These are phyloP conservation scores for Xylariaceae sp. DNA, from an alignment of 2,329 filamentous ascomycete species.

Conservation along the genomic window DNA sequence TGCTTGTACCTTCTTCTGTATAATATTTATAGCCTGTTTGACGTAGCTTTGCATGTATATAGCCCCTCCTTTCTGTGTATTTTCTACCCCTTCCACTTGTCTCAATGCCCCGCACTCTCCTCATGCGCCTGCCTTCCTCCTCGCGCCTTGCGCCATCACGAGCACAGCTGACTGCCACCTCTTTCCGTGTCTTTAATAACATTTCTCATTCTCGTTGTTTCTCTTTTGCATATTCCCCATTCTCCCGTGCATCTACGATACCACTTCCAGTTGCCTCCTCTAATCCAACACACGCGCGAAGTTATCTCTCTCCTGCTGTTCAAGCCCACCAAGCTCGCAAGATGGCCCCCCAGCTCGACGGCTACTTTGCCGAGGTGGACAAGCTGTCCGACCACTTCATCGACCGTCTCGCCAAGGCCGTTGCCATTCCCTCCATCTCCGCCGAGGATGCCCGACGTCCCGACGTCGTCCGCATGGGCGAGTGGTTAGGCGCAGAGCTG, in stretches of 20 bases:
- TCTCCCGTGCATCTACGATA: not conserved
- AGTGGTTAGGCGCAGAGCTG: constrained; percentile 83
- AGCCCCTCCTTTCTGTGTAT: constrained; percentile 10
- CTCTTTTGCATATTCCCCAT: not conserved
- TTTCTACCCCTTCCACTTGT: constrained; percentile 1
- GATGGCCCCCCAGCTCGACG: constrained; percentile 88
- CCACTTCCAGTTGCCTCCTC: not conserved
- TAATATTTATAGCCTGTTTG: too few species aligned
- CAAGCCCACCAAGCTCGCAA: constrained; percentile 60
- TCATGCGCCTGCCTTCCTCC: constrained; percentile 15
- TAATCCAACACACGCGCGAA: constrained; percentile 23
- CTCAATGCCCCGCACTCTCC: constrained; percentile 23
- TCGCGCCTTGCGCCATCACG: constrained; percentile 6
- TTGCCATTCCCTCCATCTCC: constrained; percentile 92
- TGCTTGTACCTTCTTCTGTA: not conserved
- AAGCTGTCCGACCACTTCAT: constrained; percentile 76
- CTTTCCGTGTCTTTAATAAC: not conserved
- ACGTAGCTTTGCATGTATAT: not conserved
- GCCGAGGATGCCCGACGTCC: constrained; percentile 82
- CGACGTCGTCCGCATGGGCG: constrained; percentile 94
- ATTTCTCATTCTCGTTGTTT: not conserved
- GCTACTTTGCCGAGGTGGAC: constrained; percentile 92
- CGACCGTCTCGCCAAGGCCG: constrained; percentile 82
- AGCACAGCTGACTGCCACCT: constrained; percentile 2
- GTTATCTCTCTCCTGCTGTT: constrained; percentile 52